A percentile compares a stretch with the other conserved stretches of the same genome.
Conservation (phyloP, 2,329 filamentous ascomycete genomes). For the Aureobasidium vineae region DNA sequence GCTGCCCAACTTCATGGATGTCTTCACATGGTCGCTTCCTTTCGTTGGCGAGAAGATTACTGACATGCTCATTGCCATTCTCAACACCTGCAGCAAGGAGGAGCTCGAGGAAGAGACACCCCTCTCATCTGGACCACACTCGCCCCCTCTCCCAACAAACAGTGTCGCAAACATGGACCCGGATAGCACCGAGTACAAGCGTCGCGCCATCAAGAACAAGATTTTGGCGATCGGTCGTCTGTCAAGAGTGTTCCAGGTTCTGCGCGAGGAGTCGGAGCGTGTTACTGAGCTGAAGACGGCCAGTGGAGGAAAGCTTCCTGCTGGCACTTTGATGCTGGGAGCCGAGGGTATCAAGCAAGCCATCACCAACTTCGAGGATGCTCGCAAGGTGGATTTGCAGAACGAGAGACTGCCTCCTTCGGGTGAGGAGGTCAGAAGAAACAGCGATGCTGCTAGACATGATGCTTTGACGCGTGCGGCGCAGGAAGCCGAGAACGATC, state of each 20-base stretch:
- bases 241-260: constrained; percentile 95
- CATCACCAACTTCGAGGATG: constrained; percentile 95
- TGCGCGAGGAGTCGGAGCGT: constrained; percentile 94
- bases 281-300: constrained; percentile 98
- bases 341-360: constrained; percentile 99
- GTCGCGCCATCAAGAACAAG: constrained; percentile 99
- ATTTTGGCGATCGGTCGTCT: constrained; percentile 95
- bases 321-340: constrained; percentile 95
- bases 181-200: constrained; percentile 89
- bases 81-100: constrained; percentile 99
- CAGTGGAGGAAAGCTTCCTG: constrained; percentile 84
- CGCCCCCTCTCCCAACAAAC: constrained; percentile 62
- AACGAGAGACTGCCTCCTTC: constrained; percentile 92
- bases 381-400: constrained; percentile 92
- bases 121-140: constrained; percentile 63
- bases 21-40: constrained; percentile 99
- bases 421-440: constrained; percentile 84
- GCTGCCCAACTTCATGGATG: constrained; percentile 99
- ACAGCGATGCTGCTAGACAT: constrained; percentile 75
- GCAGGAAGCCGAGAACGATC: constrained; percentile 88
- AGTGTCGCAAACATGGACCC: constrained; percentile 58
- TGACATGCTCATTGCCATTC: constrained; percentile 97
- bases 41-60: constrained; percentile 99
- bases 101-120: constrained; percentile 86
- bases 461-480: constrained; percentile 83